Conservation (phyloP, 2,329 filamentous ascomycete species). For the Pseudogymnoascus destructans region DNA sequence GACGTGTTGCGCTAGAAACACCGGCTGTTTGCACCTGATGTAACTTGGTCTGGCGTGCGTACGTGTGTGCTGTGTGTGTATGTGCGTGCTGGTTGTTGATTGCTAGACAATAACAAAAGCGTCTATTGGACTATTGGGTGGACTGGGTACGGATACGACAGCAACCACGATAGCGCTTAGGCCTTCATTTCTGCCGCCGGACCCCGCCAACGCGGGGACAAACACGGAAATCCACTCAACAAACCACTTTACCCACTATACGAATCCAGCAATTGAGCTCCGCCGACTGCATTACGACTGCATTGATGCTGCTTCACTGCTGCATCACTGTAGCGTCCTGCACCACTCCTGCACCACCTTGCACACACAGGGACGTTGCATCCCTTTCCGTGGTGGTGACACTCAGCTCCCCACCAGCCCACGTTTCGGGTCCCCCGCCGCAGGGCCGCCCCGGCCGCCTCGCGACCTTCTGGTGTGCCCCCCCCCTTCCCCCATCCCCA, state of each 20-base stretch:
- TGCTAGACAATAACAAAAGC: conserved; percentile 1
- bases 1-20: not conserved
- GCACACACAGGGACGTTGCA: not conserved
- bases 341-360: not conserved
- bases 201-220: not conserved
- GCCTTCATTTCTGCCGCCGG: not conserved
- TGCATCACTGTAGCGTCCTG: not conserved
- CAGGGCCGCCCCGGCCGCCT: not conserved
- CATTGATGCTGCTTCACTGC: not conserved
- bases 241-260: not conserved
- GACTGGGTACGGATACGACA: not conserved
- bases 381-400: not conserved
- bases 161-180: not conserved
- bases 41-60: not conserved
- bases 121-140: conserved; percentile 1
- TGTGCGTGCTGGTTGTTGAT: not conserved
- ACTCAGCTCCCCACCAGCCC: not conserved
- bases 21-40: not conserved
- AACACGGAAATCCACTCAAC: conserved; percentile 1
- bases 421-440: not conserved
- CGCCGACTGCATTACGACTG: not conserved
- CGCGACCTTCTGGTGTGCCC: not conserved
- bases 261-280: not conserved
- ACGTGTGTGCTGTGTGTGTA: not conserved
- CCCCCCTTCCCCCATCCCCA: not conserved